Evolutionary conservation across 2,329 filamentous ascomycete species (phyloP), one percentile per base, ranked within the genome.

Genomic region (Ampelomyces quisqualis): DNA sequence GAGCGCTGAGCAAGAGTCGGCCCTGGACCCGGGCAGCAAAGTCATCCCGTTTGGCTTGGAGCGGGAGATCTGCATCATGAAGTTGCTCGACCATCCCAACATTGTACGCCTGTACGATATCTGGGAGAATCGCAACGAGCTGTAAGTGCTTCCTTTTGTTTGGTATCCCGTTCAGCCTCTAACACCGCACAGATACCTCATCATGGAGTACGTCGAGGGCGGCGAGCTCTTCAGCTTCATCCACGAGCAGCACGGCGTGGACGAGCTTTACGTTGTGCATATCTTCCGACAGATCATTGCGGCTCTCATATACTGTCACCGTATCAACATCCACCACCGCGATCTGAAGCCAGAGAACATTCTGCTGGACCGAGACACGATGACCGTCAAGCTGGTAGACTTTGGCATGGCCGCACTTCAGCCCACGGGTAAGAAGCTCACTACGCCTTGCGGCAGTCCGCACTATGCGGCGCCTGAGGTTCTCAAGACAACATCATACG

Each of bases 291-390:
- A 98, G 69, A 90, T 98, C 53, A 86, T 98, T 62, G 88, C 88
- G 39, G 93, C 89, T 1, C 78, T 98, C 35, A 83, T 90, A 3
- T 96, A 96, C 70, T 95, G 90, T 55, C 93, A 98, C 69, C 83
- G 86, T 2, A 88, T 95, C 71, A 90, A 91, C 55, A 95, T 98
- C 49, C 95, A 90, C 64, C 93, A 98, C 64, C 86, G 93, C 17
- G 93, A 98, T 57, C 76, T 98, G 38, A 98, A 98, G 70, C 93
- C 90, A 0, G 93, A 98, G 70, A 98, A 98, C 58, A 96, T 98
- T 31, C 76, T 98, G 13, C 77, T 98, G 35, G 90, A 90, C 42
- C 74, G 75, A 3, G 74, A 84, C 5, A 70, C 65, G 32, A 79
- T 85, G 38, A 82, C 87, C 43, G 83, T 97, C 67, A 98, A 97